Conservation (phyloP, 176 grass and related monocot species). For the Aegilops umbellulata region DNA sequence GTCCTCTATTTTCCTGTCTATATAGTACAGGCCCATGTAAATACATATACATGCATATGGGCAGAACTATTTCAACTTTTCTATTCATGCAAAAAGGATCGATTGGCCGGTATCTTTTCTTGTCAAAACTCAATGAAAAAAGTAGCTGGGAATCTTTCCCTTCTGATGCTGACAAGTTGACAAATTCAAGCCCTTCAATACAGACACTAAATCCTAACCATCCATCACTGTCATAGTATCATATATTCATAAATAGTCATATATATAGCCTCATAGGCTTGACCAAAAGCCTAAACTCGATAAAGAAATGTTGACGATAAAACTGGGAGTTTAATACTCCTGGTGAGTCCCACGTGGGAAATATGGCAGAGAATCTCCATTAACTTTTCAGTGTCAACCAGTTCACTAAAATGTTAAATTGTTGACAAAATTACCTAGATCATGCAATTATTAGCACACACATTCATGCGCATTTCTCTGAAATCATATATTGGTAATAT, state of each 20-base stretch:
- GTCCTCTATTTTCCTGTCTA: slow-evolving; percentile 9
- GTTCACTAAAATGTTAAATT: neutral
- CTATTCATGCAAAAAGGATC: neutral
- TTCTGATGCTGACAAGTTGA: slow-evolving; percentile 26
- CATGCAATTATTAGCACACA: neutral
- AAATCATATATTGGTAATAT: neutral
- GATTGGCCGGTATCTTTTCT: neutral
- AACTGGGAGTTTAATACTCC: neutral
- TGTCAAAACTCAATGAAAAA: slow-evolving; percentile 9
- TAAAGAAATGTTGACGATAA: neutral
- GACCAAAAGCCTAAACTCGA: neutral
- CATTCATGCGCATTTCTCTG: neutral
- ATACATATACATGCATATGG: neutral
- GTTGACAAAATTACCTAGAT: neutral
- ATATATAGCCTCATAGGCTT: neutral
- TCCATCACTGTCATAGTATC: slow-evolving; percentile 14
- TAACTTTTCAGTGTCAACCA: neutral
- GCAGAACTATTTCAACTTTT: neutral
- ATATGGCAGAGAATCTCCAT: neutral
- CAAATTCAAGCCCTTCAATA: slow-evolving; percentile 28
- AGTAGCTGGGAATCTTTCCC: slow-evolving; percentile 20
- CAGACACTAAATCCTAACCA: slow-evolving; percentile 14
- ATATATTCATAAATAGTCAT: neutral
- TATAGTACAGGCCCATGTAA: neutral
- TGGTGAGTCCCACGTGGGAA: neutral